phyloP scores from a whole-genome alignment of 176 grass and related monocot species.

The Musa itinerans region DNA sequence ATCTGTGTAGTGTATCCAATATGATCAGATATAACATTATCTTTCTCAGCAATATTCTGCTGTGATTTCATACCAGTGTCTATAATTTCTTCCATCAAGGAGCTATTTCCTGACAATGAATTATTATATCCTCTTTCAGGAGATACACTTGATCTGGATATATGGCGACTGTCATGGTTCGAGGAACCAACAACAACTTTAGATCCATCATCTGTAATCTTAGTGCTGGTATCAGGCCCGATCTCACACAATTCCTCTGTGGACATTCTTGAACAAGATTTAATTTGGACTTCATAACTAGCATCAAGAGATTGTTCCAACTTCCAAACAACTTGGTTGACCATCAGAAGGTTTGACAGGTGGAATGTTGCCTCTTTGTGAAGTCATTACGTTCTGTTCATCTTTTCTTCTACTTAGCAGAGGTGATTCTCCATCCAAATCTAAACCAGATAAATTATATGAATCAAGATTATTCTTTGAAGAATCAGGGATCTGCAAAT shows the following conservation, averaged over 20 bases:
- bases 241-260: background rate
- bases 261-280: background rate
- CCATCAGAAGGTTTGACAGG: conserved; percentile 19
- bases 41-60: background rate
- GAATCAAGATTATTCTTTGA: conserved; percentile 1
- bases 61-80: background rate
- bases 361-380: conserved; percentile 9
- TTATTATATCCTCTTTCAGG: background rate
- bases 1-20: background rate
- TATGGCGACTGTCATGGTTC: conserved; percentile 3
- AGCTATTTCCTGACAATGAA: conserved; percentile 14
- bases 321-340: background rate
- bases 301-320: background rate
- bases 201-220: conserved; percentile 15
- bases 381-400: conserved; percentile 3
- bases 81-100: conserved; percentile 29
- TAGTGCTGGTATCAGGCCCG: background rate
- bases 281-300: background rate
- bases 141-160: background rate
- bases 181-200: conserved; percentile 21
- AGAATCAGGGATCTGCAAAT: conserved; percentile 2
- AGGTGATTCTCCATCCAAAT: conserved; percentile 21
- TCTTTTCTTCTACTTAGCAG: conserved; percentile 20
- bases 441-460: conserved; percentile 26
- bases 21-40: conserved; percentile 6